Percentiles rank a stretch among this genome's conserved stretches.
Conservation (phyloP, 345 rosid genomes). For the Schrenkiella parvula region DNA sequence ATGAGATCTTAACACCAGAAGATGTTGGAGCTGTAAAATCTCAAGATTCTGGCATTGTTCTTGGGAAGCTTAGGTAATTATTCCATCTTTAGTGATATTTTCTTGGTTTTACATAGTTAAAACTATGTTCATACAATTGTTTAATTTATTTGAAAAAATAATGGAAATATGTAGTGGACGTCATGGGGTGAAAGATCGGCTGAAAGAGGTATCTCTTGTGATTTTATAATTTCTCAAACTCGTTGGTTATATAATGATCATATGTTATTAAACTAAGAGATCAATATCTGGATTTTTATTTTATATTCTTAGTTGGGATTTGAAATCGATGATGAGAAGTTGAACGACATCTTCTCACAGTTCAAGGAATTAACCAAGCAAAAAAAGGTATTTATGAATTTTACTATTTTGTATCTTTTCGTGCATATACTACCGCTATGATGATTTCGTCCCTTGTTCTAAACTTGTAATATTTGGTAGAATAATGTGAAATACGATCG, state of each 20-base stretch:
- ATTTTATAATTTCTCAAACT: neutral
- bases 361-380: slow-evolving; percentile 81
- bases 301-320: slow-evolving; percentile 62
- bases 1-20: slow-evolving; percentile 83
- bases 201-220: slow-evolving; percentile 41
- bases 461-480: neutral
- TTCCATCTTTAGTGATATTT: neutral
- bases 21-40: slow-evolving; percentile 75
- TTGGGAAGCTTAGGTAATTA: slow-evolving; percentile 73
- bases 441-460: neutral
- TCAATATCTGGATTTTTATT: neutral
- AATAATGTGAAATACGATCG: neutral
- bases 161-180: slow-evolving; percentile 60
- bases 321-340: slow-evolving; percentile 62
- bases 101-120: neutral
- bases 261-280: neutral
- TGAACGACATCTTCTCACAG: slow-evolving; percentile 60
- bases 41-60: slow-evolving; percentile 68
- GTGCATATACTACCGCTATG: neutral
- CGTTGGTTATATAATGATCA: neutral
- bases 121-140: neutral
- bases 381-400: slow-evolving; percentile 54
- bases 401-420: neutral
- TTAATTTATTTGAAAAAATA: neutral
- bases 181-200: slow-evolving; percentile 69